Percentiles rank a stretch among this genome's conserved stretches.
phyloP scores from a whole-genome alignment of 2,329 filamentous ascomycete genomes.

The Emmonsia crescens region DNA sequence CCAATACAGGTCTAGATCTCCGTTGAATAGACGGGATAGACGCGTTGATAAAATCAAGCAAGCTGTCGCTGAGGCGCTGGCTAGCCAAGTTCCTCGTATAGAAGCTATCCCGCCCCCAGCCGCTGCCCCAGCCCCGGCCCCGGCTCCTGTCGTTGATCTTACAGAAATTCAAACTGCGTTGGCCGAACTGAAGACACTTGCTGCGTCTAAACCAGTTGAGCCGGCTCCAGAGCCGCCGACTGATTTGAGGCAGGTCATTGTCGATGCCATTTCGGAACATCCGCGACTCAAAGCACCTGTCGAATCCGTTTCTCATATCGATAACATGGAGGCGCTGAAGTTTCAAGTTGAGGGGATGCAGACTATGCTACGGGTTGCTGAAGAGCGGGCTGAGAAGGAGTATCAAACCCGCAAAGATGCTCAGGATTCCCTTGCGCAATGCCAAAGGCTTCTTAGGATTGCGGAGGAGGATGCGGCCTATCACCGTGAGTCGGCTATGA shows the following conservation, averaged over 20 bases:
- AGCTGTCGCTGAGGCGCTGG: constrained; percentile 56
- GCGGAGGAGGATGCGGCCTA: constrained; percentile 47
- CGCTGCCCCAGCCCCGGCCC: background rate
- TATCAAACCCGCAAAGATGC: constrained; percentile 52
- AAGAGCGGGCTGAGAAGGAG: constrained; percentile 55
- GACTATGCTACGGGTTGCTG: constrained; percentile 53
- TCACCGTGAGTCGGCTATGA: constrained; percentile 43
- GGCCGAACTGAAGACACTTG: constrained; percentile 21
- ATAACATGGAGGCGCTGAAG: constrained; percentile 38
- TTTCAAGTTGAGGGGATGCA: constrained; percentile 58
- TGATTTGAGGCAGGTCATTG: constrained; percentile 51
- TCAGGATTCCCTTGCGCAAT: constrained; percentile 61
- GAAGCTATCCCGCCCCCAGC: constrained; percentile 10
- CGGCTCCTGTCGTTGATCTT: constrained; percentile 21
- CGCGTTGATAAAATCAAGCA: constrained; percentile 70
- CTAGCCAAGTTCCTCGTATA: constrained; percentile 29
- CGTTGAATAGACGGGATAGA: constrained; percentile 55
- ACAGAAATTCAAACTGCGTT: constrained; percentile 30
- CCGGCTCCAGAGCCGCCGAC: constrained; percentile 31
- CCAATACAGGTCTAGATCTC: constrained; percentile 61
- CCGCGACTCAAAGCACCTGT: constrained; percentile 42
- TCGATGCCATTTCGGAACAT: constrained; percentile 50
- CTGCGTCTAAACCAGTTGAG: constrained; percentile 12
- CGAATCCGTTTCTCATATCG: constrained; percentile 41
- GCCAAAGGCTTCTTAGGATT: constrained; percentile 57